Evolutionary conservation across 2,329 filamentous ascomycete species (phyloP).

Genomic region (Xylaria sp.): DNA sequence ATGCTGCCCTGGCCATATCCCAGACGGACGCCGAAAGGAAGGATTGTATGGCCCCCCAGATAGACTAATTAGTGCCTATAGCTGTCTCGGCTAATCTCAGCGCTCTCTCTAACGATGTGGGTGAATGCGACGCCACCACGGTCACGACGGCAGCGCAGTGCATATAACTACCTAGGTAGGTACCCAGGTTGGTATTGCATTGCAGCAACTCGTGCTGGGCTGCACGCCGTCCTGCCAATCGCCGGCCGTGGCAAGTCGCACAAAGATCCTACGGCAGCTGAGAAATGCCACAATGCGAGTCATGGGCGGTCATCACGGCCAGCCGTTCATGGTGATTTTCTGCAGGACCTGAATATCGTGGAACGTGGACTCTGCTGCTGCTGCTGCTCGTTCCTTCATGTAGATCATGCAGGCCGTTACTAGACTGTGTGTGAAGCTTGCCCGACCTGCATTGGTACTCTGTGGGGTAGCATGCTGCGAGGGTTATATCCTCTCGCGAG

Average conservation of each 20-base stretch:
- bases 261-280: constrained; percentile 34
- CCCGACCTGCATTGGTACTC: constrained; percentile 45
- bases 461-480: constrained; percentile 44
- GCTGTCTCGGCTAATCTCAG: constrained; percentile 31
- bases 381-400: constrained; percentile 19
- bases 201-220: constrained; percentile 28
- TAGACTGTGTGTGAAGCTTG: constrained; percentile 40
- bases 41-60: constrained; percentile 5
- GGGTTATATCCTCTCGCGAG: constrained; percentile 11
- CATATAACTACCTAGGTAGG: constrained; percentile 11
- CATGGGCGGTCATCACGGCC: constrained; percentile 27
- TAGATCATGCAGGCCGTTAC: constrained; percentile 33
- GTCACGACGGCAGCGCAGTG: constrained; percentile 26
- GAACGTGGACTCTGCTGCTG: constrained; percentile 19
- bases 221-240: constrained; percentile 29
- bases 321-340: constrained; percentile 19
- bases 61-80: background rate
- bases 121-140: constrained; percentile 30
- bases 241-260: constrained; percentile 20
- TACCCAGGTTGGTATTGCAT: constrained; percentile 12
- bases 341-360: constrained; percentile 35
- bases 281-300: constrained; percentile 32
- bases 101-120: constrained; percentile 18
- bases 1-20: constrained; percentile 9
- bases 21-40: constrained; percentile 5